Percentiles rank a stretch among this genome's conserved stretches.
Evolutionary conservation across 1,284 basidiomycete genomes (phyloP).

Genomic region (Ceratobasidium papillatum): DNA sequence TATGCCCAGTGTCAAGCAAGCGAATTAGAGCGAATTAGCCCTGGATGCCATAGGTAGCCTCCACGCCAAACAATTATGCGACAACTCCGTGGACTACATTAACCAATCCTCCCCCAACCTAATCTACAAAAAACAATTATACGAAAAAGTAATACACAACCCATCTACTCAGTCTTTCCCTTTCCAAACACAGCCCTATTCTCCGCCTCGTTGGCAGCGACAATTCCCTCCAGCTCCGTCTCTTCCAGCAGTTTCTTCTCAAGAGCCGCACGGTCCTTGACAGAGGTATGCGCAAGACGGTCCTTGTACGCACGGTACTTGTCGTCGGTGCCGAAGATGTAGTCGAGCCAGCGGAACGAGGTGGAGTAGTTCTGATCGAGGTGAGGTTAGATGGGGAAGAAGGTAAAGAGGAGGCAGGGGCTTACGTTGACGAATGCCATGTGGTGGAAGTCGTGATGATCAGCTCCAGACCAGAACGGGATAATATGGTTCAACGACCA

Average conservation of each 20-base stretch:
- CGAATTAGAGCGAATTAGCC: no score
- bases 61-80: no score
- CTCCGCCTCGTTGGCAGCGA: conserved; percentile 72
- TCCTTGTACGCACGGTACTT: conserved; percentile 83
- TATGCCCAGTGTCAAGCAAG: no score
- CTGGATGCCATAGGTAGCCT: no score
- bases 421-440: conserved; percentile 81
- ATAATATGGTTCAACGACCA: conserved; percentile 96
- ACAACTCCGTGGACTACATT: conserved; percentile 5
- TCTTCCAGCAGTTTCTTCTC: conserved; percentile 69
- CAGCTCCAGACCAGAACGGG: conserved; percentile 98
- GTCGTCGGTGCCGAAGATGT: conserved; percentile 83
- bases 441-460: conserved; percentile 98
- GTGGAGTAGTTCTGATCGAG: conserved; percentile 78
- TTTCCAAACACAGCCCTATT: conserved; percentile 30
- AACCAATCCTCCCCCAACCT: not conserved
- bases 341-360: conserved; percentile 93
- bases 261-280: conserved; percentile 58
- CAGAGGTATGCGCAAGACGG: conserved; percentile 61
- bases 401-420: not conserved
- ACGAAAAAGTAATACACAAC: not conserved
- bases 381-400: not conserved
- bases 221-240: conserved; percentile 74
- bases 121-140: not conserved
- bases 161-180: conserved; percentile 20